Evolutionary conservation across 169 alveolate genomes (phyloP).

Genomic region (Cryptosporidium meleagridis): DNA sequence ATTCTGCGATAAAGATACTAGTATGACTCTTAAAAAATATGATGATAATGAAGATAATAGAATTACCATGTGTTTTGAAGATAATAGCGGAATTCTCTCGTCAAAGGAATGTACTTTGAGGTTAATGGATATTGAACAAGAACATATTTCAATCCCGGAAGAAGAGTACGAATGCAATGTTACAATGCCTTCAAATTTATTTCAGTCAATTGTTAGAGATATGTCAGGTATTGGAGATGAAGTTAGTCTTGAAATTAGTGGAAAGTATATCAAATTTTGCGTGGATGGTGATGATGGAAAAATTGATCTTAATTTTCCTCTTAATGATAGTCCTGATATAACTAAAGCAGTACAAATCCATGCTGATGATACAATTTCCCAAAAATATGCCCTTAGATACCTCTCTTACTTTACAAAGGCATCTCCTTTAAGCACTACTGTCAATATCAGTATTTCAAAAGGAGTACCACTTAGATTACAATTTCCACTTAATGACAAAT

Average conservation of each 20-base stretch:
- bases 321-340: slow-evolving; percentile 83
- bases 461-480: slow-evolving; percentile 83
- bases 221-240: slow-evolving; percentile 87
- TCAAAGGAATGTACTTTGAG: slow-evolving; percentile 82
- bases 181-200: slow-evolving; percentile 83
- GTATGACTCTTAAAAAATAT: slow-evolving; percentile 63
- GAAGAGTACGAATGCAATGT: slow-evolving; percentile 86
- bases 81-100: slow-evolving; percentile 81
- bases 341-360: slow-evolving; percentile 80
- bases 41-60: slow-evolving; percentile 79
- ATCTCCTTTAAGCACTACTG: slow-evolving; percentile 85
- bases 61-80: slow-evolving; percentile 83
- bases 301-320: slow-evolving; percentile 83
- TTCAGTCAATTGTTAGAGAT: slow-evolving; percentile 87
- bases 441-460: slow-evolving; percentile 85
- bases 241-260: slow-evolving; percentile 85
- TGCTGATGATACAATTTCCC: slow-evolving; percentile 84
- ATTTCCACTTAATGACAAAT: slow-evolving; percentile 62
- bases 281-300: slow-evolving; percentile 87
- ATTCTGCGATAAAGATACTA: slow-evolving; percentile 68
- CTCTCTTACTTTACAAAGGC: slow-evolving; percentile 86
- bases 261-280: slow-evolving; percentile 82
- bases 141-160: slow-evolving; percentile 86
- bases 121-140: slow-evolving; percentile 85
- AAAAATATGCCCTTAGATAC: slow-evolving; percentile 86